Evolutionary conservation across 2,329 filamentous ascomycete genomes (phyloP).

Genomic region (Apiospora marii): DNA sequence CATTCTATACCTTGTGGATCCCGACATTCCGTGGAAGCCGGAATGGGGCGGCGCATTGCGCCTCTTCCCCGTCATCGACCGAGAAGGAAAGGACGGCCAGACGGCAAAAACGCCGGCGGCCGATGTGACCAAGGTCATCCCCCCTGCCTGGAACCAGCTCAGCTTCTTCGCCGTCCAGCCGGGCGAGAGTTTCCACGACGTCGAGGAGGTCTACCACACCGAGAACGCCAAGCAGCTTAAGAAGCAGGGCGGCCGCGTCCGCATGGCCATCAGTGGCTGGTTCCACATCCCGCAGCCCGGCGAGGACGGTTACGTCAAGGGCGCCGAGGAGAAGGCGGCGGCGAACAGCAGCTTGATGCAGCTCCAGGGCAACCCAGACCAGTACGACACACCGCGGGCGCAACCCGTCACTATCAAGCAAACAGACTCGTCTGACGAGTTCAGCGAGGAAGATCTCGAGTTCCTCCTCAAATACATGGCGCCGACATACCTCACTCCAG

Average conservation of each 20-base stretch:
- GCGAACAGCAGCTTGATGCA: conserved; percentile 92
- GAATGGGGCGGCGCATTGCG: conserved; percentile 94
- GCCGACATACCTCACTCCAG: conserved; percentile 89
- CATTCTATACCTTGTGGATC: conserved; percentile 94
- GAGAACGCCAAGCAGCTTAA: conserved; percentile 65
- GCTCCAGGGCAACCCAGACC: conserved; percentile 88
- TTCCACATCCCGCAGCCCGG: conserved; percentile 97
- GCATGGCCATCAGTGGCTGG: conserved; percentile 99
- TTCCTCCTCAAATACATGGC: conserved; percentile 91
- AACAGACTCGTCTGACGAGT: conserved; percentile 52
- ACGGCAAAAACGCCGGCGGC: conserved; percentile 82
- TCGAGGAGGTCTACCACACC: conserved; percentile 93
- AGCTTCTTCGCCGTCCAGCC: conserved; percentile 98
- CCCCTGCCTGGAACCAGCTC: conserved; percentile 95
- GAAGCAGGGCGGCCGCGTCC: conserved; percentile 77
- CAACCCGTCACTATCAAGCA: conserved; percentile 58
- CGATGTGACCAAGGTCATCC: conserved; percentile 82
- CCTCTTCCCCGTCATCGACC: conserved; percentile 76
- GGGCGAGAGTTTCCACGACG: conserved; percentile 98
- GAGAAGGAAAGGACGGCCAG: conserved; percentile 73
- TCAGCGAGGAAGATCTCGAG: conserved; percentile 83
- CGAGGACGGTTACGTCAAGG: conserved; percentile 89
- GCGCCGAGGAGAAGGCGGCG: conserved; percentile 84
- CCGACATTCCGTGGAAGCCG: conserved; percentile 87
- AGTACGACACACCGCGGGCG: conserved; percentile 82